phyloP scores from a whole-genome alignment of 2,329 filamentous ascomycete species.

The Rhinocladiella similis region DNA sequence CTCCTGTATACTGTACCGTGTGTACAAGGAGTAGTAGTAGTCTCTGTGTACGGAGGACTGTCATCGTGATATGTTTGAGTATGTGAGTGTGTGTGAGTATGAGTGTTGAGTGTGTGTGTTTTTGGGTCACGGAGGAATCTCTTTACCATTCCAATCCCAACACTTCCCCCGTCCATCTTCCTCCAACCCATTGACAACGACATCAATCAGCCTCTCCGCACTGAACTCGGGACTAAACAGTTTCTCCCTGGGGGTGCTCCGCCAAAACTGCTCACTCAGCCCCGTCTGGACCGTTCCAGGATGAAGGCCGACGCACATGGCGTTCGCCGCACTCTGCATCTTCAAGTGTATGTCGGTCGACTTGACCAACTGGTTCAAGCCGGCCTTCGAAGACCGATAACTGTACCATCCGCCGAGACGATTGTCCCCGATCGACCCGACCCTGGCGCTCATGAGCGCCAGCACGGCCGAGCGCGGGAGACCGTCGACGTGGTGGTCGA shows the following conservation, averaged over 20 bases:
- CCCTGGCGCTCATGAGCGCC: slow-evolving; percentile 75
- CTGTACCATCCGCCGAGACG: slow-evolving; percentile 76
- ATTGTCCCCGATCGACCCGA: slow-evolving; percentile 74
- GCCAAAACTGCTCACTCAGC: slow-evolving; percentile 72
- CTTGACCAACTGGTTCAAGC: slow-evolving; percentile 69
- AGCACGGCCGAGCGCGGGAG: slow-evolving; percentile 55
- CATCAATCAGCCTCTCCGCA: slow-evolving; percentile 62
- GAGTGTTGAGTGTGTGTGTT: no score
- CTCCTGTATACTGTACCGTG: no score
- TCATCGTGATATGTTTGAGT: no score
- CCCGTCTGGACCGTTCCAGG: slow-evolving; percentile 79
- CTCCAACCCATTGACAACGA: slow-evolving; percentile 50
- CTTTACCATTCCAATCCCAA: slow-evolving; percentile 30
- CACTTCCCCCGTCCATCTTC: slow-evolving; percentile 53
- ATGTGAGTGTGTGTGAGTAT: no score
- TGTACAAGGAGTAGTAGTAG: no score
- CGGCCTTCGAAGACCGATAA: slow-evolving; percentile 75
- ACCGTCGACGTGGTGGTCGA: slow-evolving; percentile 31
- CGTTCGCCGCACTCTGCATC: slow-evolving; percentile 59
- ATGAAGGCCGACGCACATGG: slow-evolving; percentile 70
- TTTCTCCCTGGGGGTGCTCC: slow-evolving; percentile 58
- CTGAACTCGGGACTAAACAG: slow-evolving; percentile 68
- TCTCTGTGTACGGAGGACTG: no score
- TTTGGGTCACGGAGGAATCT: slow-evolving; percentile 23
- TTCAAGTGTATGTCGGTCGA: slow-evolving; percentile 69